Conservation (phyloP, 2,329 filamentous ascomycete species). For the Aureobasidium sp. region DNA sequence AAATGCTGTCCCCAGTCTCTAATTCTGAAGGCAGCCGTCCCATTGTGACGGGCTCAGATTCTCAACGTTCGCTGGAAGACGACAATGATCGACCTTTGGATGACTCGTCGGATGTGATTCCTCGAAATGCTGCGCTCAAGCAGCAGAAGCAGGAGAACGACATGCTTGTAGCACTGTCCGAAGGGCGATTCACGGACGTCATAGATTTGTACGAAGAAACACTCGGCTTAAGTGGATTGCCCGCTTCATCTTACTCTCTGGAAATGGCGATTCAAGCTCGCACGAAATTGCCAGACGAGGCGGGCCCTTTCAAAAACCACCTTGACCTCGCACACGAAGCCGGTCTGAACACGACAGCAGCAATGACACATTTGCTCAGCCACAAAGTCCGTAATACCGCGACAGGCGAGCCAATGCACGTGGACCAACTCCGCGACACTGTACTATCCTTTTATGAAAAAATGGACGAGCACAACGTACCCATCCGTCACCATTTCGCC, state of each 20-base stretch:
- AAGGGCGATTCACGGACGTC: slow-evolving; percentile 20
- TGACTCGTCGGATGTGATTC: not conserved
- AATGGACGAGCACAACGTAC: slow-evolving; percentile 25
- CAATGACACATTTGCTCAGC: slow-evolving; percentile 25
- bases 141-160: slow-evolving; percentile 18
- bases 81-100: not conserved
- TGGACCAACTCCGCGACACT: slow-evolving; percentile 18
- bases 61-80: too few relatives aligned
- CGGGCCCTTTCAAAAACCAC: slow-evolving; percentile 20
- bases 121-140: not conserved
- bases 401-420: slow-evolving; percentile 16
- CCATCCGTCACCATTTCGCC: slow-evolving; percentile 25
- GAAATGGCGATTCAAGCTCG: slow-evolving; percentile 27
- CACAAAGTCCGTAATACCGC: slow-evolving; percentile 22
- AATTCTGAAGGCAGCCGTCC: too few relatives aligned
- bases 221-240: slow-evolving; percentile 21
- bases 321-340: slow-evolving; percentile 24
- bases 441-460: slow-evolving; percentile 27
- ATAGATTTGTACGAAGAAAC: slow-evolving; percentile 23
- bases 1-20: not conserved
- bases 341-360: slow-evolving; percentile 27
- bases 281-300: slow-evolving; percentile 1
- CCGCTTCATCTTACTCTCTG: slow-evolving; percentile 24
- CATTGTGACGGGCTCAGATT: too few relatives aligned
- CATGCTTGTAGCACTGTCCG: slow-evolving; percentile 25